These are phyloP conservation scores for Agaricus subrufescens DNA, from an alignment of 768 basidiomycete species.

Conservation along the genomic window DNA sequence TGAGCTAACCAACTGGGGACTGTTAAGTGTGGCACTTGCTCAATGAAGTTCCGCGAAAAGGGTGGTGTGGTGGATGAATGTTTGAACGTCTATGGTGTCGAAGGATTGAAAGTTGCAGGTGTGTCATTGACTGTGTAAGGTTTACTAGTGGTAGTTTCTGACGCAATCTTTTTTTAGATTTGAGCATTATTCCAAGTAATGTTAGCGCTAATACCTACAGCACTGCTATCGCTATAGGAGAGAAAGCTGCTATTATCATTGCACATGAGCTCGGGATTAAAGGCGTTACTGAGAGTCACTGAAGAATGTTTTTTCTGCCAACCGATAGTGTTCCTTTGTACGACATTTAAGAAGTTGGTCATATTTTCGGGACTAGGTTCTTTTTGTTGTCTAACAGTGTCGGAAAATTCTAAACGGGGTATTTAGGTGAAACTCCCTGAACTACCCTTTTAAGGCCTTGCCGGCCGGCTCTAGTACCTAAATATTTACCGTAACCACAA, in stretches of 20 bases:
- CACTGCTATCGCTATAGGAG: slow-evolving; percentile 45
- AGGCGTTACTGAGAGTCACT: slow-evolving; percentile 13
- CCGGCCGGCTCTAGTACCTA: no score
- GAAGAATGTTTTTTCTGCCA: no score
- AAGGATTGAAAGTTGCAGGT: slow-evolving; percentile 57
- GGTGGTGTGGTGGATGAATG: slow-evolving; percentile 59
- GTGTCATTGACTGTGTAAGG: slow-evolving; percentile 2
- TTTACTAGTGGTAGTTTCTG: not conserved
- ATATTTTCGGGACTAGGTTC: no score
- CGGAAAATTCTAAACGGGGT: no score
- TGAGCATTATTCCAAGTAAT: slow-evolving; percentile 35
- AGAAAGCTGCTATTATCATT: slow-evolving; percentile 59
- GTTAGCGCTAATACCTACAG: slow-evolving; percentile 38
- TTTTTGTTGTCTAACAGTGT: no score
- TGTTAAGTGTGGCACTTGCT: slow-evolving; percentile 55
- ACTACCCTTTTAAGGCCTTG: no score
- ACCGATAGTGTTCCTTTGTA: no score
- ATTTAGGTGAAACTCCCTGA: no score
- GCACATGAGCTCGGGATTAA: slow-evolving; percentile 42
- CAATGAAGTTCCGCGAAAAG: slow-evolving; percentile 56
- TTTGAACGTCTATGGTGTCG: slow-evolving; percentile 58
- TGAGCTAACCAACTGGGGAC: not conserved
- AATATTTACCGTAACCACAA: no score
- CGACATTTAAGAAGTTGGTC: no score
- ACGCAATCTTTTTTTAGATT: slow-evolving; percentile 18